Conservation (phyloP, 768 basidiomycete species). For the Tulasnella sp. region DNA sequence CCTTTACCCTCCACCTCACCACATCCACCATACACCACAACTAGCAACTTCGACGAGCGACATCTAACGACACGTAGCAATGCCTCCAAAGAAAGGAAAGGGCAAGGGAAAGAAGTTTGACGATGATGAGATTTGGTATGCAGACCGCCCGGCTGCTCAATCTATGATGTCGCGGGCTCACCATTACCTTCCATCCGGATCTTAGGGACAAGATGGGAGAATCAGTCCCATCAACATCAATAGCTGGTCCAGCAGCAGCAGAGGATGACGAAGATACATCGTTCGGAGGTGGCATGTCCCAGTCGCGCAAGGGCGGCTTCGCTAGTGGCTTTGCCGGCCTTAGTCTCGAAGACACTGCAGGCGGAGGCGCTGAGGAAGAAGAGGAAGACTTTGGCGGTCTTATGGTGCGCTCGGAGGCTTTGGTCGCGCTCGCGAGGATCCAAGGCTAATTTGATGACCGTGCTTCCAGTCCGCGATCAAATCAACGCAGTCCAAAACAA, state of each 20-base stretch:
- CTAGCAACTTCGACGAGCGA: not conserved
- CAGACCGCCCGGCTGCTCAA: conserved; percentile 31
- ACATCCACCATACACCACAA: not conserved
- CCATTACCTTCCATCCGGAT: conserved; percentile 28
- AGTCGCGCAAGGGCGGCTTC: conserved; percentile 24
- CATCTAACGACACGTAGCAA: conserved; percentile 32
- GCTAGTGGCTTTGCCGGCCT: conserved; percentile 22
- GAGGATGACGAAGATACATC: conserved; percentile 23
- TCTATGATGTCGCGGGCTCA: conserved; percentile 32
- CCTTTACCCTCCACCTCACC: not conserved
- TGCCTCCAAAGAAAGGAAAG: conserved; percentile 64
- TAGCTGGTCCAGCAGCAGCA: conserved; percentile 18
- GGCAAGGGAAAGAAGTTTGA: conserved; percentile 79
- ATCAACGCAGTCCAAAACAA: conserved; percentile 46
- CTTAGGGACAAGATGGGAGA: conserved; percentile 64
- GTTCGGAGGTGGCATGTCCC: not conserved
- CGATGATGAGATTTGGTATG: conserved; percentile 80
- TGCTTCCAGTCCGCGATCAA: conserved; percentile 58
- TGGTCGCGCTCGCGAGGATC: not conserved
- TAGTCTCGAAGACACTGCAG: conserved; percentile 31
- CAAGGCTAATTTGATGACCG: not conserved
- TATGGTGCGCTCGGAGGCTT: conserved; percentile 51
- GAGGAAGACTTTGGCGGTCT: conserved; percentile 70
- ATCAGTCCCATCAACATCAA: conserved; percentile 46
- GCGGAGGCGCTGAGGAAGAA: conserved; percentile 46